These are phyloP conservation scores for Trichophyton rubrum DNA, from an alignment of 2,329 filamentous ascomycete species.

Conservation along the genomic window DNA sequence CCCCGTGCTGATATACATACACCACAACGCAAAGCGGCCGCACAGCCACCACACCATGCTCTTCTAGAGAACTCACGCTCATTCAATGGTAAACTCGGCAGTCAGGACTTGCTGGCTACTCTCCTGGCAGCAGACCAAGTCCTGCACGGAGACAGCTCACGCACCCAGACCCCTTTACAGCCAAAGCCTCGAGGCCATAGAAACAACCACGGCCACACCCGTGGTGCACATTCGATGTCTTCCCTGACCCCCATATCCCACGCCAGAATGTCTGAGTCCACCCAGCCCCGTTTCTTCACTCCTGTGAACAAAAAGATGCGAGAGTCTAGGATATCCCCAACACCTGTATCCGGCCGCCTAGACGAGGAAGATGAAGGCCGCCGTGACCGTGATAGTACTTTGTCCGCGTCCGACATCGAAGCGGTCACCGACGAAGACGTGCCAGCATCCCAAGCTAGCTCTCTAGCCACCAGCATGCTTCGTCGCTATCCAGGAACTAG, in stretches of 20 bases:
- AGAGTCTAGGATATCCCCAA: conserved; percentile 33
- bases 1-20: conserved; percentile 41
- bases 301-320: conserved; percentile 49
- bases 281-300: conserved; percentile 47
- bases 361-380: conserved; percentile 37
- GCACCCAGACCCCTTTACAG: conserved; percentile 63
- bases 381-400: conserved; percentile 73
- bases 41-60: conserved; percentile 25
- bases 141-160: conserved; percentile 62
- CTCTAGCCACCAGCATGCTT: conserved; percentile 62
- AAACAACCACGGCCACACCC: conserved; percentile 48
- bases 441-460: conserved; percentile 63
- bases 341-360: conserved; percentile 23
- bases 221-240: conserved; percentile 71
- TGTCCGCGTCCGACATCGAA: conserved; percentile 52
- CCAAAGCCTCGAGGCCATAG: conserved; percentile 38
- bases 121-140: conserved; percentile 64
- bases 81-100: conserved; percentile 37
- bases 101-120: conserved; percentile 59
- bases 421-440: conserved; percentile 52
- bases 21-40: conserved; percentile 30
- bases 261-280: conserved; percentile 33
- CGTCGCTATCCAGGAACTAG: conserved; percentile 40
- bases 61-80: conserved; percentile 26
- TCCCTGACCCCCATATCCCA: conserved; percentile 40